Base-by-base conservation (phyloP, 768 basidiomycete genomes). In the Rhodocollybia butyracea region DNA sequence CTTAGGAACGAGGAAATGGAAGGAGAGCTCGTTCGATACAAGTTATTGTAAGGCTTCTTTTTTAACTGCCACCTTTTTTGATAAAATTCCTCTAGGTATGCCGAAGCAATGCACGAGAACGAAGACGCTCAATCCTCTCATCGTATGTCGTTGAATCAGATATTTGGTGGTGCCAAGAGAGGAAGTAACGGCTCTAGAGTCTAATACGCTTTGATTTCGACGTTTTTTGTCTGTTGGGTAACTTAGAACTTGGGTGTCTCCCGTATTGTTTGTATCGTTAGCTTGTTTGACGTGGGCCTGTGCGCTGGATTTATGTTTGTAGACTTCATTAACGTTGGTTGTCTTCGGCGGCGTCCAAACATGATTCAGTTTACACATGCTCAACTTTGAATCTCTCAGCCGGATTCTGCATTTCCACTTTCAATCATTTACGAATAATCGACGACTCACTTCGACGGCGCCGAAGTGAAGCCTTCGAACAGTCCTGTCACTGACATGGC, bases 1-100 rank as follows among this genome's bases (percentile, higher is more conserved):
- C 73, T 98, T 38, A 85, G 87, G 57, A 91, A 91, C 61, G 96
- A 99, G 67, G 94, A 98, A 67, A 78, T 96, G 57, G 97, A 98
- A 69, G 81, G 85, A 55, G 93, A 98, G 68, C 82, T 99, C 17
- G 95, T 99, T 36, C 85, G 89, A 39, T 98, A 97, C 73, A 97
- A 97, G 72, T 74, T 97, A 42, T 68, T 96, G 91, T 94, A 63
- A 68, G 88, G 6, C 26, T 21, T 47, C 24, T 64, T 39, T 54
- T 32, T 38, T 24, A 45, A 43, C 31, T 38, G 10, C 21, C 30
- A 13, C 10, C 22, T n/a, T 51, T 36, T 24, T 51, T 50, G 39
- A 46, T 50, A 4, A 22, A 8, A 3, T 30, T 30, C 17, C 5
- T 46, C 21, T 6, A 81, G 79, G 48, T 82, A 82, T 61, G 81